Evolutionary conservation across 345 rosid genomes (phyloP).

Genomic region (Brassica carinata): DNA sequence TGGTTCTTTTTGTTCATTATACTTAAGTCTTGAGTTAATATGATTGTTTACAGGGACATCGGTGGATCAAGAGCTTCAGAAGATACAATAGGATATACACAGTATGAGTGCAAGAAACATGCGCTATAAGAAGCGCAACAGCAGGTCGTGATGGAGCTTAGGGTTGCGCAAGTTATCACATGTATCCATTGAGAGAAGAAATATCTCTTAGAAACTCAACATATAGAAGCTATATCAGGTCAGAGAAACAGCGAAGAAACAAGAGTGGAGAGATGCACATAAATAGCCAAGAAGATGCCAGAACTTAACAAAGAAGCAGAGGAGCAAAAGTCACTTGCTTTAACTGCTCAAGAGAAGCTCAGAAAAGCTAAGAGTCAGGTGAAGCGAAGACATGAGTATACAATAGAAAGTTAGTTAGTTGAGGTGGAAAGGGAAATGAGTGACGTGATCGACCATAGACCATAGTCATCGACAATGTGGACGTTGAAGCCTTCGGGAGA

Average conservation of each 20-base stretch:
- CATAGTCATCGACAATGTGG: slow-evolving; percentile 80
- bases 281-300: slow-evolving; percentile 66
- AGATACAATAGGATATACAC: no score
- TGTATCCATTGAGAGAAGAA: no score
- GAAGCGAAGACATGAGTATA: slow-evolving; percentile 66
- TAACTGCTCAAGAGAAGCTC: slow-evolving; percentile 65
- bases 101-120: no score
- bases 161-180: no score
- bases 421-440: slow-evolving; percentile 79
- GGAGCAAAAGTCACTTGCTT: slow-evolving; percentile 67
- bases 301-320: slow-evolving; percentile 69
- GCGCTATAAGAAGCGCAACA: no score
- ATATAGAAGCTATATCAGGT: no score
- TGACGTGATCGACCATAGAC: slow-evolving; percentile 96
- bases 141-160: no score
- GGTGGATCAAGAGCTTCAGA: no score
- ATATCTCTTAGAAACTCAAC: no score
- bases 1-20: not conserved
- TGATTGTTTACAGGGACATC: no score
- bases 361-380: slow-evolving; percentile 69
- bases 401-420: slow-evolving; percentile 53
- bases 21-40: not conserved
- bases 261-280: slow-evolving; percentile 72
- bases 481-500: slow-evolving; percentile 82
- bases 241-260: no score